Evolutionary conservation across 352 stramenopile species (phyloP), one percentile per base, ranked within the genome.

Genomic region (Globisporangium nagaii): DNA sequence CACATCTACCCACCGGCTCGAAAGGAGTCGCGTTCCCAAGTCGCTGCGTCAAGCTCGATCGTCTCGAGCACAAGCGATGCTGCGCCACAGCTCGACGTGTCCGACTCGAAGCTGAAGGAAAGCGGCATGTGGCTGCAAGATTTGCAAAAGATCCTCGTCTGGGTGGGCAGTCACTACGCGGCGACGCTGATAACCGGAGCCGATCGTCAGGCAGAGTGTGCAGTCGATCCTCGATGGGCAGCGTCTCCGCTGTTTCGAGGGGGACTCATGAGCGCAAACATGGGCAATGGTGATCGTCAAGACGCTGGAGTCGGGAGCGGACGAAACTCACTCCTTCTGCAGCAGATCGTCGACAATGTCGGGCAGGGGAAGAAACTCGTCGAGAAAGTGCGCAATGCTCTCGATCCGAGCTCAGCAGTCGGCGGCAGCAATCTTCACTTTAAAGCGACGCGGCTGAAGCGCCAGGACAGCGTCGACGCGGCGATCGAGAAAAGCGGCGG

Each of bases 401-500:
- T 93, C 1, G 81, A 95, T 52, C 75, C 76, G 22, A 59, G 66
- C 27, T 65, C 70, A 10, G 59, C 42, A 17, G 55, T 58, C 34
- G 53, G 71, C 9, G 58, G 62, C n/a, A 52, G 45, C 24, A 92
- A 93, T 44, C 75, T 72, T 24, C 79, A 91, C 37, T 56, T 93
- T 11, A 68, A 81, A 40, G 71, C 70, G 15, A 78, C 73, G 15
- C 73, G 70, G 6, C 50, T 95, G 20, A 92, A 88, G 49, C 68
- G 85, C 11, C 78, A 93, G 59, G 83, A 95, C 41, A 95, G 85
- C 52, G 75, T 95, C 3, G 85, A 95, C 51, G 78, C 75, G 5
- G 79, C 76, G 22, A 60, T 95, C 8, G 83, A 95, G 60, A 93
- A 93, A 41, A 95, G 84, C 57, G 85, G 84, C 13, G 71, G 81